Conservation (phyloP, 768 basidiomycete species). For the Suillus tomentosus region DNA sequence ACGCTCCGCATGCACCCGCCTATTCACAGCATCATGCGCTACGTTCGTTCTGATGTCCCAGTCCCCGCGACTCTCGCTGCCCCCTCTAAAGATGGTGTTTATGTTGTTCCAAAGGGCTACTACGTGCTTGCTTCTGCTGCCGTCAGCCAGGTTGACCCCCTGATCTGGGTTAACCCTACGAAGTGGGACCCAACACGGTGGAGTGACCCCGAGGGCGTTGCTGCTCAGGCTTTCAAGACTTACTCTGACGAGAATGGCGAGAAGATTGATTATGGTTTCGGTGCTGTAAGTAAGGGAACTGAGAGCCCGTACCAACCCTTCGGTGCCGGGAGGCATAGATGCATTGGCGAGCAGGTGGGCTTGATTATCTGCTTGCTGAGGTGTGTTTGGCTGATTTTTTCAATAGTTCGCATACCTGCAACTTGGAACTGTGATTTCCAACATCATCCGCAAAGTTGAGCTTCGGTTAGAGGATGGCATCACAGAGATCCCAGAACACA, state of each 20-base stretch:
- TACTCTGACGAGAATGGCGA: constrained; percentile 79
- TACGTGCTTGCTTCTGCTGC: constrained; percentile 89
- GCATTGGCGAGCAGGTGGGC: constrained; percentile 85
- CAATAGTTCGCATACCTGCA: constrained; percentile 91
- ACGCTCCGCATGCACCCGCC: constrained; percentile 93
- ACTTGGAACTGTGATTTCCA: constrained; percentile 79
- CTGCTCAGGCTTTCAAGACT: constrained; percentile 72
- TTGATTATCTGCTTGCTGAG: background rate
- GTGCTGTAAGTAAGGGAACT: constrained; percentile 93
- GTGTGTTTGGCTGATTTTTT: constrained; percentile 6
- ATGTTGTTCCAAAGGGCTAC: constrained; percentile 88
- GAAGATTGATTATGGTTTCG: constrained; percentile 96
- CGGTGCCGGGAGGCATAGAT: constrained; percentile 94
- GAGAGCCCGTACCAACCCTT: constrained; percentile 97
- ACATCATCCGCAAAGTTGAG: constrained; percentile 76
- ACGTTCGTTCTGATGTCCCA: constrained; percentile 82
- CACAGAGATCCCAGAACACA: constrained; percentile 68
- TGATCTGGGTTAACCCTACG: constrained; percentile 72
- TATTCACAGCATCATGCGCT: constrained; percentile 94
- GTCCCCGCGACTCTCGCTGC: constrained; percentile 81
- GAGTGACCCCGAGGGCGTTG: constrained; percentile 82
- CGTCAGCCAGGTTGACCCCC: constrained; percentile 84
- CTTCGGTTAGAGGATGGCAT: constrained; percentile 59
- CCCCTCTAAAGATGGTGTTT: constrained; percentile 70
- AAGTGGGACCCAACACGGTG: constrained; percentile 84